Conservation (phyloP, 371 early-diverging fungal species). For the Zopfochytrium polystomum region DNA sequence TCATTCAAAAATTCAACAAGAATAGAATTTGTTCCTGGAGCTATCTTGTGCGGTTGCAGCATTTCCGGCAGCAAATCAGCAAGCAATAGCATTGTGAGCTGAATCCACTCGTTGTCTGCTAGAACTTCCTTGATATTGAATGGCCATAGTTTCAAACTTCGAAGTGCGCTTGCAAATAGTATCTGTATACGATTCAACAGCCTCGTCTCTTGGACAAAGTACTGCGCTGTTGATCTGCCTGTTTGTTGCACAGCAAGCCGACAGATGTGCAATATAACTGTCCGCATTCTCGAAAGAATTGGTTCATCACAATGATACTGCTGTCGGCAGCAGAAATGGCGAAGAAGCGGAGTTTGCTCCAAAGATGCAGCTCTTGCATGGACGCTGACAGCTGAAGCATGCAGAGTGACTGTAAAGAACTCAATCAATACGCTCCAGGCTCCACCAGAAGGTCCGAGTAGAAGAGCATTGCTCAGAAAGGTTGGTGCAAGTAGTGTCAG, state of each 20-base stretch:
- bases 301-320: slow-evolving; percentile 5
- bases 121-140: background rate
- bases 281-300: slow-evolving; percentile 8
- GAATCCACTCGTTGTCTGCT: background rate
- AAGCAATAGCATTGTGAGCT: background rate
- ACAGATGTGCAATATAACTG: background rate
- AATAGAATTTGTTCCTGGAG: background rate
- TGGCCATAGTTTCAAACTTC: background rate
- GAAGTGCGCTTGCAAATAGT: background rate
- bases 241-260: background rate
- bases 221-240: background rate
- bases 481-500: slow-evolving; percentile 20
- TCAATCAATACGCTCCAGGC: slow-evolving; percentile 16
- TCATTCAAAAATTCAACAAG: no score
- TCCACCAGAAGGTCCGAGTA: background rate
- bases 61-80: slow-evolving; percentile 6
- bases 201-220: slow-evolving; percentile 6
- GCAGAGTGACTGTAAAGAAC: background rate
- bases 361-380: background rate
- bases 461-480: slow-evolving; percentile 4
- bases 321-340: slow-evolving; percentile 1
- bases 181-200: background rate
- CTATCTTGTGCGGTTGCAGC: background rate
- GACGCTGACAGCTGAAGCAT: background rate
- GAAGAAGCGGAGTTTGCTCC: background rate